Evolutionary conservation across 257 asterid genomes (phyloP).

Genomic region (Coffea canephora): DNA sequence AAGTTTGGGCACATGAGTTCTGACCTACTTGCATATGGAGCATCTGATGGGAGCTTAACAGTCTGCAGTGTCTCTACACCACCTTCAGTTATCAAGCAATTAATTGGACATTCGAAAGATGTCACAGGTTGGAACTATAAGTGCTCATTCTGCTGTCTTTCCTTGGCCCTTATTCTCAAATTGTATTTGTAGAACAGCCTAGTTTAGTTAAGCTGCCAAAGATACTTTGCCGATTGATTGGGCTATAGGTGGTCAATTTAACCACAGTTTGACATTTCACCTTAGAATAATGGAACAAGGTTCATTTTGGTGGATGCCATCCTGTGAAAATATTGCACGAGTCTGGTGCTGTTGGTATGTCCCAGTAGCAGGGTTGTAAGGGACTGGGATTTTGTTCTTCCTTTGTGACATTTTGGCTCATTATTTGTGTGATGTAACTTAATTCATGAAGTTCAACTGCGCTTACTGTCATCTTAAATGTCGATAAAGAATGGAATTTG

Average conservation of each 20-base stretch:
- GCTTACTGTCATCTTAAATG: not conserved
- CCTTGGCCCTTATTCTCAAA: constrained; percentile 17
- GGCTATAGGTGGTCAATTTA: not conserved
- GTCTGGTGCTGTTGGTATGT: not conserved
- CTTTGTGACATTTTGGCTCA: not conserved
- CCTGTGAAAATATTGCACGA: not conserved
- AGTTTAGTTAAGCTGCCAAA: not conserved
- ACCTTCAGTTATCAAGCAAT: constrained; percentile 67
- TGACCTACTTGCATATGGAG: constrained; percentile 96
- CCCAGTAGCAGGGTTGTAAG: not conserved
- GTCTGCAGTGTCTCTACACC: constrained; percentile 75
- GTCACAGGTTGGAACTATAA: constrained; percentile 92
- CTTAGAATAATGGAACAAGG: not conserved
- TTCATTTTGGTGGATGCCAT: not conserved
- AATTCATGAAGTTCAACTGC: not conserved
- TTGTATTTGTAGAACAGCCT: not conserved
- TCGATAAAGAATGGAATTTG: not conserved
- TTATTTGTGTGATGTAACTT: not conserved
- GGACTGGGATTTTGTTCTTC: not conserved
- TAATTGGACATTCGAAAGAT: constrained; percentile 92
- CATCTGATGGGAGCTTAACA: constrained; percentile 92
- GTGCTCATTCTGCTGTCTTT: constrained; percentile 45
- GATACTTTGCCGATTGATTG: not conserved
- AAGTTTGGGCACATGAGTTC: constrained; percentile 98
- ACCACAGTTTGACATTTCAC: not conserved